Base-by-base conservation (phyloP, 805 yeast species). In the Zygotorulaspora chibaensis region DNA sequence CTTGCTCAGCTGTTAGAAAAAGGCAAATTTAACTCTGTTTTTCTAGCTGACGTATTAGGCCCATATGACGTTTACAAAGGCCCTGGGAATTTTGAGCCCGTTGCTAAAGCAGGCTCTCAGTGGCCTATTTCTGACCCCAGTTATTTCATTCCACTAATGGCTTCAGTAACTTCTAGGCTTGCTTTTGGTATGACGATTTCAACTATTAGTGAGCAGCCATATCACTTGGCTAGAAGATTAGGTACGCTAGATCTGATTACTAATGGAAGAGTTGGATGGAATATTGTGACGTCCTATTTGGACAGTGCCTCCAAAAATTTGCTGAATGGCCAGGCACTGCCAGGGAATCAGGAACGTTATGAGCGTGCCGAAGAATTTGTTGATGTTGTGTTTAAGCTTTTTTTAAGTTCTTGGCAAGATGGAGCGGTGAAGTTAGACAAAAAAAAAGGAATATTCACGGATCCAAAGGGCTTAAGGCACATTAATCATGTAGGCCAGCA, bases 191-290 rank as follows among this genome's bases (percentile, higher is more conserved):
- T 72, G 34, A 73, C 76, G 2, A 68, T 68, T 42, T 62, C 71
- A 16, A 72, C 76, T 3, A 63, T 73, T 23, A 65, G 70, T 43
- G 77, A 73, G 40, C 67, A 65, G 25, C 76, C 76, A 0, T 68
- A 62, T 38, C 69, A 66, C 46, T 63, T 72, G 42, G 71, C 73
- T 4, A 60, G 76, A 54, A 59, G 75, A 42, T 52, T 72, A 47
- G 73, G 75, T 10, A 71, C 77, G 0, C 56, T 73, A 40, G 77
- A 73, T 47, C 73, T 71, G 47, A 60, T 71, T 33, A 63, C 72
- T 6, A 58, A 59, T 8, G 77, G 76, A 3, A 61, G 77, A 48
- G 55, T 73, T 41, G 77, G 76, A 13, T 73, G 77, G 77, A 73
- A 73, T 51, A 66, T 73, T n/a, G 76, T 73, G 25, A 66, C 74